Base-by-base conservation (phyloP, 225 moss, liverwort and hornwort genomes). In the Anthoceros angustus region DNA sequence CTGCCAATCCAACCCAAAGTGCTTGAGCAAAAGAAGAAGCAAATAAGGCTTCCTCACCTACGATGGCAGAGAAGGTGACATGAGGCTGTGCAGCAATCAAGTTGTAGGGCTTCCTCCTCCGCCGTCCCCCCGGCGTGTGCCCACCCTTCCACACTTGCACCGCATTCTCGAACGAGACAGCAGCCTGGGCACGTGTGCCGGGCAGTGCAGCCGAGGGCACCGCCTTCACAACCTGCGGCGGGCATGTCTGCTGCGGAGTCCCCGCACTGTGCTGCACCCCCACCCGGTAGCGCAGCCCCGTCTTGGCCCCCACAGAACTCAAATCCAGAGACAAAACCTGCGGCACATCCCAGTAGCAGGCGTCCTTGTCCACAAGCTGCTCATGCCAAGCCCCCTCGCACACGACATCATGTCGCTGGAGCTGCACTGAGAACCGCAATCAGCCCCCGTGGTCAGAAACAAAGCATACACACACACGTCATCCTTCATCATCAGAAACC, bases 341-440 rank as follows among this genome's bases (percentile, higher is more conserved):
- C 10, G 89, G 89, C 5, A 90, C 82, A 65, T 90, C 89, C 89
- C 89, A 90, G 68, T 82, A 88, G 64, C 83, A 77, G 21, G 88
- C 80, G 66, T 92, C 84, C 62, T 80, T 83, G 64, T 92, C 92
- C 55, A 88, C 77, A 43, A 79, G 86, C 71, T 76, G 77, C 48
- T 83, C 86, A 39, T 79, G 78, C 50, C 73, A 76, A n/a, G 92
- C 81, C 63, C 81, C 74, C 79, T 86, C 83, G 66, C 83, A 55
- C 60, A 78, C 77, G 70, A 80, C 74, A 43, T 92, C 86, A 71
- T 92, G 92, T 50, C 65, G 70, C 68, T 77, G 70, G 72, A 80
- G 70, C 92, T 92, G 79, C 80, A 75, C 16, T 43, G 25, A n/a
- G 24, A 6, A 25, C 12, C 16, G 40, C 42, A 66, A n/a, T 64